Conservation (phyloP, 1,284 basidiomycete species). For the Leccinum discolor region DNA sequence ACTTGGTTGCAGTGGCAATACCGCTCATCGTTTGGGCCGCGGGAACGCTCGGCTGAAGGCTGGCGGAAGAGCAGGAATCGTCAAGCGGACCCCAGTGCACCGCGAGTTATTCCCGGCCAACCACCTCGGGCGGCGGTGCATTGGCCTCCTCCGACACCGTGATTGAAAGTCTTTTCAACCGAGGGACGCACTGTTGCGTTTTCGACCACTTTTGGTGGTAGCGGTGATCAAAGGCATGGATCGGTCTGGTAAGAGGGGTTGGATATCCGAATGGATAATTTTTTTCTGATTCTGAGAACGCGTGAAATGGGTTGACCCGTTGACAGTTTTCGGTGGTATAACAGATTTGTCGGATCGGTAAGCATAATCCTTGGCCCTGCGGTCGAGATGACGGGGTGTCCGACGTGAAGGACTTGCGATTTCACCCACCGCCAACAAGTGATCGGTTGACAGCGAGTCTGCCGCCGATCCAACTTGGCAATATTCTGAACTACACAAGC, state of each 20-base stretch:
- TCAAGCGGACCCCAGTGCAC: conserved; percentile 37
- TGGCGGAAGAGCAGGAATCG: conserved; percentile 32
- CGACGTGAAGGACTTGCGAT: too few relatives aligned
- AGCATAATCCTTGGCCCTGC: conserved; percentile 14
- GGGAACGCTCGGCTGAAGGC: conserved; percentile 17
- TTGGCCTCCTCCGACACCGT: conserved; percentile 15
- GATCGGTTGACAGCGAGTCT: background rate
- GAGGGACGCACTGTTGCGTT: conserved; percentile 32
- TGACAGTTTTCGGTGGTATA: conserved; percentile 16
- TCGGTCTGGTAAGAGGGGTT: conserved; percentile 11
- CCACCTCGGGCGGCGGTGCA: conserved; percentile 1
- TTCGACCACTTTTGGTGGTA: conserved; percentile 27
- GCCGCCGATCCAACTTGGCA: background rate
- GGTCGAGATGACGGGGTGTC: too few relatives aligned
- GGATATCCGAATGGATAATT: conserved; percentile 14
- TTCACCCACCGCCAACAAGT: too few relatives aligned
- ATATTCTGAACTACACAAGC: background rate
- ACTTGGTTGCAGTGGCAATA: conserved; percentile 81
- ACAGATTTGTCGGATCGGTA: conserved; percentile 15
- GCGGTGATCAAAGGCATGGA: conserved; percentile 6
- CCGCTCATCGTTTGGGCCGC: conserved; percentile 50
- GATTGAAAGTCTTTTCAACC: conserved; percentile 21
- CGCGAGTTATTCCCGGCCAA: conserved; percentile 14
- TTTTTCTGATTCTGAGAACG: conserved; percentile 15
- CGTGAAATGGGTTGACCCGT: conserved; percentile 16